These are phyloP conservation scores for Podila minutissima DNA, from an alignment of 192 early-diverging fungal species.

Conservation along the genomic window DNA sequence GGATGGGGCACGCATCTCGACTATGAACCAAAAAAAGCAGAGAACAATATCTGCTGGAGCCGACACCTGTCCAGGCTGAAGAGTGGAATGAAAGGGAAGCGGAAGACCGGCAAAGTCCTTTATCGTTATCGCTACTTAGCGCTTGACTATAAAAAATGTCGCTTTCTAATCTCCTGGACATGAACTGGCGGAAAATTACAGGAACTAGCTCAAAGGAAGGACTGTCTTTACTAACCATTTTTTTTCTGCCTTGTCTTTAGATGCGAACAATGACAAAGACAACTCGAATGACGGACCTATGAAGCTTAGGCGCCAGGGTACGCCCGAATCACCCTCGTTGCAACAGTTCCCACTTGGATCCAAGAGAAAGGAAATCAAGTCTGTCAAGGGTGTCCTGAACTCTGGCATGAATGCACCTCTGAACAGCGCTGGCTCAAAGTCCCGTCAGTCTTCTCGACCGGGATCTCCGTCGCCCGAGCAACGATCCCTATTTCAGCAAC, in stretches of 20 bases:
- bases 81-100: neutral
- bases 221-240: no score
- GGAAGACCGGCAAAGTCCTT: neutral
- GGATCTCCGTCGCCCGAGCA: slow-evolving; percentile 36
- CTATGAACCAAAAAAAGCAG: no score
- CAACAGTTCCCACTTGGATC: slow-evolving; percentile 43
- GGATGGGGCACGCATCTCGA: neutral
- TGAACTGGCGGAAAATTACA: no score
- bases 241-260: neutral
- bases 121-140: neutral
- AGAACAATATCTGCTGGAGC: no score
- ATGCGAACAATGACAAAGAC: slow-evolving; percentile 11
- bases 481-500: slow-evolving; percentile 15
- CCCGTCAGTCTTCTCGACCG: slow-evolving; percentile 42
- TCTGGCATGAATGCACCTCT: slow-evolving; percentile 49
- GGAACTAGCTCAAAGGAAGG: no score
- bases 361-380: slow-evolving; percentile 49
- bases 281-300: slow-evolving; percentile 10
- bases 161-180: no score
- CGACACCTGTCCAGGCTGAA: neutral
- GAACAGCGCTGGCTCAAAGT: slow-evolving; percentile 24
- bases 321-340: slow-evolving; percentile 33
- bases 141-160: no score
- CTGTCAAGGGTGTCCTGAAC: slow-evolving; percentile 49
- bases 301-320: slow-evolving; percentile 5